Evolutionary conservation across 352 stramenopile genomes (phyloP).

Genomic region (Ophiocytium majus): DNA sequence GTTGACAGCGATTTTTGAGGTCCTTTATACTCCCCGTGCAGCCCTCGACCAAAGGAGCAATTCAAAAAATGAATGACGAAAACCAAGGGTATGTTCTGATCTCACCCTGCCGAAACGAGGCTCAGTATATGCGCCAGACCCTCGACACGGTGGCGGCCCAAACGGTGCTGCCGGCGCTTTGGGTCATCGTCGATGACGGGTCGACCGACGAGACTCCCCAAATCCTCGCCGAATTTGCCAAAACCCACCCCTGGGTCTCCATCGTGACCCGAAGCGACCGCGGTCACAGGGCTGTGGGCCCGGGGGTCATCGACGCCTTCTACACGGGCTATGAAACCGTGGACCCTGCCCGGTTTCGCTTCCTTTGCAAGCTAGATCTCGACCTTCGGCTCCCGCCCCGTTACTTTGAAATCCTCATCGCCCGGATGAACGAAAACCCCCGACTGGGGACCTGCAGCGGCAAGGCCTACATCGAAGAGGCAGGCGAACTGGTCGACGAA

Average conservation of each 20-base stretch:
- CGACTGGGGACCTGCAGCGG: too few relatives aligned
- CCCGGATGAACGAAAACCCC: too few relatives aligned
- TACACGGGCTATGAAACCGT: not conserved
- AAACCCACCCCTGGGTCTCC: not conserved
- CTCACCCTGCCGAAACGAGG: slow-evolving; percentile 1
- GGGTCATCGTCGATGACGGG: slow-evolving; percentile 12
- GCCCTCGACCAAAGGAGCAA: too few relatives aligned
- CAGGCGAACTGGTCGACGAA: too few relatives aligned
- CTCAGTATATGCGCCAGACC: not conserved
- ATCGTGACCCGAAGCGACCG: not conserved
- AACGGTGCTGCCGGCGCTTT: not conserved
- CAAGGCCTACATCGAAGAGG: too few relatives aligned
- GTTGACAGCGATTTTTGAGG: too few relatives aligned
- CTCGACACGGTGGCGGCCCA: not conserved
- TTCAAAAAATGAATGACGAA: too few relatives aligned
- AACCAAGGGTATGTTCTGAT: too few relatives aligned
- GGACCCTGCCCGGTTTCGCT: not conserved
- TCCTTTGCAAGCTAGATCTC: slow-evolving; percentile 6
- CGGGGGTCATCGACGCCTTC: not conserved
- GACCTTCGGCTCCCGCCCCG: not conserved
- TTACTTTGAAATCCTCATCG: too few relatives aligned
- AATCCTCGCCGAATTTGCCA: not conserved
- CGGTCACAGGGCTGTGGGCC: not conserved
- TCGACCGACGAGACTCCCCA: not conserved
- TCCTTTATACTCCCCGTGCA: too few relatives aligned